Evolutionary conservation across 768 basidiomycete species (phyloP), one percentile per base, ranked within the genome.

Genomic region (Xanthoconium stramineum): DNA sequence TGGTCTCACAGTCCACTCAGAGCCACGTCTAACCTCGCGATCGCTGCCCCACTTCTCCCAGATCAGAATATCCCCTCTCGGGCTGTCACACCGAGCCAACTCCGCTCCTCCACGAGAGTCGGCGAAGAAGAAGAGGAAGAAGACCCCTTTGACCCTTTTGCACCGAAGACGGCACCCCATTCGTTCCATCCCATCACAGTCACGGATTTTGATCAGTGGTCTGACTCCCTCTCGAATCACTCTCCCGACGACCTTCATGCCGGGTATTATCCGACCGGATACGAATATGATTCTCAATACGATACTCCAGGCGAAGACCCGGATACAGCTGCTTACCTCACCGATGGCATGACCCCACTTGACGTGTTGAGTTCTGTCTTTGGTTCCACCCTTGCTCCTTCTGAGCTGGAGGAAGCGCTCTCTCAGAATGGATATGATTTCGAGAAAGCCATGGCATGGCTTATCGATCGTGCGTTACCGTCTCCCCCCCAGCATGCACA

Each of bases 351-450:
- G 93, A 96, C 96, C 1, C 97, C 97, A 1, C 89, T 99, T 64
- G 97, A 99, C 64, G 94, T 98, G 42, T 86, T 99, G 19, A 85
- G 83, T 67, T 94, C 91, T 42, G 91, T 99, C 38, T 99, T 99
- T 68, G 93, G 91, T 15, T 88, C 92, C 3, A 85, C 92, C 3
- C 80, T 99, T 11, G 87, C 94, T 0, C 87, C 93, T 3, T 88
- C 88, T 4, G 94, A 98, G 67, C 79, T 99, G 8, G 96, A 98
- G 72, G 94, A 98, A 52, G 96, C 96, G 0, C 80, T 99, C 3
- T 83, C 85, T 8, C 79, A 83, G 46, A 90, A 92, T 61, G 92
- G 85, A 3, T 99, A 91, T 68, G 96, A 99, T 63, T 98, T 99
- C 69, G 97, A 99, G 65, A 82, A 82, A 39, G 89, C 97, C 13